These are phyloP conservation scores for Sphagnum fallax DNA, from an alignment of 228 moss, liverwort and hornwort genomes.

Conservation along the genomic window DNA sequence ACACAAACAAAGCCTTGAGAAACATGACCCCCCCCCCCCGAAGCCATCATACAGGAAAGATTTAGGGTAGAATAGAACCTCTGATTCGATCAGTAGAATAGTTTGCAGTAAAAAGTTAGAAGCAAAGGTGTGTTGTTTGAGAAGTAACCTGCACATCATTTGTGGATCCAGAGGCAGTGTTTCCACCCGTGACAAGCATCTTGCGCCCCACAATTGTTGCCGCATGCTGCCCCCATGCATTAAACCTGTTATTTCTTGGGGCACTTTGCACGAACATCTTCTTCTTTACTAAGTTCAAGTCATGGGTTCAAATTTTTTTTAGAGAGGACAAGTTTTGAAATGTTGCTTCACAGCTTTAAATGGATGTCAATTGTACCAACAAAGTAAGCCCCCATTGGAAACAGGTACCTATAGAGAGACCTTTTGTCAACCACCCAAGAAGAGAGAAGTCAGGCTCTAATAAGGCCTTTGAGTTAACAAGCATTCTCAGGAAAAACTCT, in stretches of 20 bases:
- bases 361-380: background rate
- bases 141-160: slow-evolving; percentile 80
- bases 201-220: slow-evolving; percentile 91
- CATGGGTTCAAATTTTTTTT: background rate
- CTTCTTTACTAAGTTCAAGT: background rate
- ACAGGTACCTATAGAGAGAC: background rate
- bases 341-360: background rate
- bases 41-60: background rate
- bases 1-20: background rate
- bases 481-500: too few species aligned
- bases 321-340: background rate
- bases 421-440: background rate
- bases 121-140: background rate
- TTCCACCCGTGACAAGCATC: slow-evolving; percentile 81
- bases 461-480: too few species aligned
- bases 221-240: slow-evolving; percentile 61
- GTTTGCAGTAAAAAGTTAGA: background rate
- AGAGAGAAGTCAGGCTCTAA: too few species aligned
- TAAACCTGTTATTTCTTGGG: background rate
- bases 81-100: background rate
- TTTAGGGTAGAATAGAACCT: too few species aligned
- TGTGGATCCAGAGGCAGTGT: slow-evolving; percentile 46
- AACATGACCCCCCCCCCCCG: background rate
- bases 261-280: slow-evolving; percentile 1
- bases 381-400: background rate